Conservation (phyloP, 305 asterid species). For the Fraxinus sp. region DNA sequence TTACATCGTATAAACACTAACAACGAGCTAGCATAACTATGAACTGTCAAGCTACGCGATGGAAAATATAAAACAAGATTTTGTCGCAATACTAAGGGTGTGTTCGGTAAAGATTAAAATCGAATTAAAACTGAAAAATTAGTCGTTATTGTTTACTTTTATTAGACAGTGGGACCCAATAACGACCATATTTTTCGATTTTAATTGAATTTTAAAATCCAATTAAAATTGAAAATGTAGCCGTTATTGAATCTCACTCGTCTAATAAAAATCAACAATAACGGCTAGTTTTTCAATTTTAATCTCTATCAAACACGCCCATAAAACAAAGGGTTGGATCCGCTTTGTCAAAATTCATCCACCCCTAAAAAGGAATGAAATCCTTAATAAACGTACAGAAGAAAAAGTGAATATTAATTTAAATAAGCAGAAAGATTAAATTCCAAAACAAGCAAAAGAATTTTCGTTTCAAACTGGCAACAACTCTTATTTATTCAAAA, state of each 20-base stretch:
- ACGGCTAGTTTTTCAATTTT: too few species aligned
- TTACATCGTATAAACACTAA: not conserved
- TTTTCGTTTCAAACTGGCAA: not conserved
- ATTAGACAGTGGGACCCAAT: too few species aligned
- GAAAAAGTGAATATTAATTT: not conserved
- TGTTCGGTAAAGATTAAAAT: too few species aligned
- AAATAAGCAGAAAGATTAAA: not conserved
- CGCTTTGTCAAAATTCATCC: not conserved
- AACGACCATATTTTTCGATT: too few species aligned
- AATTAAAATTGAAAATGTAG: too few species aligned
- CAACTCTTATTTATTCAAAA: not conserved
- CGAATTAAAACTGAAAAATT: too few species aligned
- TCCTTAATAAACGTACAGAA: not conserved
- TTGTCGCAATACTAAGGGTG: not conserved
- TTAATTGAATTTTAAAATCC: too few species aligned
- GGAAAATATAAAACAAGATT: not conserved
- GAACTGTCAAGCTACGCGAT: not conserved
- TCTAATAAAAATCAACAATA: too few species aligned
- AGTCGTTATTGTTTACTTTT: too few species aligned
- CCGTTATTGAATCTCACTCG: too few species aligned
- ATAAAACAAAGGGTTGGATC: not conserved
- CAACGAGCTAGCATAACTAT: not conserved
- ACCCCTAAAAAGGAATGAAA: not conserved
- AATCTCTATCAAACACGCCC: too few species aligned
- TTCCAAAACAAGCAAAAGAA: not conserved